These are phyloP conservation scores for Trichoderma atroviride DNA, from an alignment of 2,329 filamentous ascomycete genomes.

Conservation along the genomic window DNA sequence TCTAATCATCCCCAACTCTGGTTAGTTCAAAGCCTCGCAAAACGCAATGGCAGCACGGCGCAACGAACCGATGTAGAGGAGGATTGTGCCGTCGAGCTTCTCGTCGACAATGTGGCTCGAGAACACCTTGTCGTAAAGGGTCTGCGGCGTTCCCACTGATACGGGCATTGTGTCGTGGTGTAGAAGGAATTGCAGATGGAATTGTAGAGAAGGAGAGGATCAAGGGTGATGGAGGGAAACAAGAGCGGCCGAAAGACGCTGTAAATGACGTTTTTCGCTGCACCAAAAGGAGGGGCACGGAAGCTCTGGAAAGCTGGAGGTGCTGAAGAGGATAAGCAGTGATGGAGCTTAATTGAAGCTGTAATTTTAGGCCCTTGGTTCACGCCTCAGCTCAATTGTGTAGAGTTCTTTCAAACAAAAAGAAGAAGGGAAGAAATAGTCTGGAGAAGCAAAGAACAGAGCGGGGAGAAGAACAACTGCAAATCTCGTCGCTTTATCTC, in stretches of 20 bases:
- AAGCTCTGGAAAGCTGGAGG: conserved; percentile 8
- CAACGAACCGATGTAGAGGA: conserved; percentile 85
- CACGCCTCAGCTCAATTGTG: not conserved
- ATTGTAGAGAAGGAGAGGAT: conserved; percentile 15
- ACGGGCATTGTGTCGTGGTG: conserved; percentile 66
- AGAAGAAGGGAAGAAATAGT: not conserved
- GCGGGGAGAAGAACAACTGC: not conserved
- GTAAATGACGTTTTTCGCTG: conserved; percentile 11
- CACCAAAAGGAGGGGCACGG: conserved; percentile 20
- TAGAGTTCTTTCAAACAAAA: not conserved
- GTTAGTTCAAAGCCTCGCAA: conserved; percentile 10
- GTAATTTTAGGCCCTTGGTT: not conserved
- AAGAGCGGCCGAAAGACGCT: conserved; percentile 3
- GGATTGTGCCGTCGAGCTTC: conserved; percentile 87
- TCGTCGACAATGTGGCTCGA: conserved; percentile 92
- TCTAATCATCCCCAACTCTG: conserved; percentile 53
- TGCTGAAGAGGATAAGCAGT: conserved; percentile 16
- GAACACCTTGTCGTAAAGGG: conserved; percentile 97
- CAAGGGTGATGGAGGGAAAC: not conserved
- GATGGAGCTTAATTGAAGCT: conserved; percentile 15
- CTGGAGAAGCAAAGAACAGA: not conserved
- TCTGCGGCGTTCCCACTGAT: conserved; percentile 71
- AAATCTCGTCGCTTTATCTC: conserved; percentile 9
- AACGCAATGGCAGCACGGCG: not conserved
- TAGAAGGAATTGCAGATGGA: conserved; percentile 3